Base-by-base conservation (phyloP, 768 basidiomycete species). In the Podaxis sp. region DNA sequence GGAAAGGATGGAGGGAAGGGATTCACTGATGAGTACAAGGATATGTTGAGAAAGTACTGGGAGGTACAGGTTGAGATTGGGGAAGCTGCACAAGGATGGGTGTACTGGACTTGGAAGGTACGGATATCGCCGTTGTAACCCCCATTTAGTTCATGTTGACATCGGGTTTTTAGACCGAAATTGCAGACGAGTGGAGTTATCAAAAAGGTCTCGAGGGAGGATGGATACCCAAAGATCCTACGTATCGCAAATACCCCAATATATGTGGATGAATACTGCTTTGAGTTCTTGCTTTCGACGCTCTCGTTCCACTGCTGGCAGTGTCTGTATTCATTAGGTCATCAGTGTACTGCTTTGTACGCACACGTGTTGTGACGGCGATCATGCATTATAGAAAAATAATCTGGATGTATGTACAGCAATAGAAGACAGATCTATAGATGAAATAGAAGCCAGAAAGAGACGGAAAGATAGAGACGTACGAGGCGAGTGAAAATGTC, bases 101-200 rank as follows among this genome's bases (percentile, higher is more conserved):
- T 89, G 3, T 89, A 80, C 66, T 90, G 89, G 88, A 85, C 89
- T 6, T 91, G 90, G 90, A 91, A 90, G 82, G 88, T 85, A 53
- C 25, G 15, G 52, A 11, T 25, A 22, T 56, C 43, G 29, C 6
- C 40, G 40, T 57, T n/a, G 43, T 61, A 40, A 24, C 15, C 47
- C 15, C 47, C 36, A n/a, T 41, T 17, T 17, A 46, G 43, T 15
- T 46, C 43, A 19, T 9, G 15, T 3, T 46, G 15, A n/a, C 19
- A 33, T 9, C 8, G 33, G 19, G 38, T 40, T 11, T 12, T 13
- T 59, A 87, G 83, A 78, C 84, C 4, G 89, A 91, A 73, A 82
- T 81, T 64, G 86, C 85, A 13, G 87, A 89, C 70, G 86, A 90
- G 65, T 90, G 87, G 89, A 88, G 87, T 68, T 92, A 92, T 70